A percentile compares a stretch with the other conserved stretches of the same genome.
Conservation (phyloP, 2,329 filamentous ascomycete species). For the Atkinsonella hypoxylon region DNA sequence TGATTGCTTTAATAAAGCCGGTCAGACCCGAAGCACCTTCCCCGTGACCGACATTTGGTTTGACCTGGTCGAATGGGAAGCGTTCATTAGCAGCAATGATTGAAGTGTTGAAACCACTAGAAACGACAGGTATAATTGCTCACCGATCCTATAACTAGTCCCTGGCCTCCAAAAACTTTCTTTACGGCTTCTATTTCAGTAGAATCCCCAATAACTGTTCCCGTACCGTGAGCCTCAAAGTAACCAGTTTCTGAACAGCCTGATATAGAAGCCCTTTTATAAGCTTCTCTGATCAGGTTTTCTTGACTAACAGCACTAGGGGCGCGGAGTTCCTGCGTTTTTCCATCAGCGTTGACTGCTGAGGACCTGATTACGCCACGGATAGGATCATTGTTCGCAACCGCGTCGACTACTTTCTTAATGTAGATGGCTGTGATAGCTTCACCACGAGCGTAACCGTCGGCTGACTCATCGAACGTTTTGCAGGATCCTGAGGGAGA, state of each 20-base stretch:
- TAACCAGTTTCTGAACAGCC: slow-evolving; percentile 17
- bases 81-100: too few relatives aligned
- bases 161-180: slow-evolving; percentile 15
- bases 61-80: slow-evolving; percentile 13
- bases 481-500: slow-evolving; percentile 38
- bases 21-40: slow-evolving; percentile 32
- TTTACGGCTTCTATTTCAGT: slow-evolving; percentile 23
- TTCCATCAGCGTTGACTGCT: slow-evolving; percentile 47
- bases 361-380: slow-evolving; percentile 61
- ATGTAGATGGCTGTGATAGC: slow-evolving; percentile 62
- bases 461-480: slow-evolving; percentile 68
- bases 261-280: slow-evolving; percentile 16
- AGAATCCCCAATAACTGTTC: slow-evolving; percentile 25
- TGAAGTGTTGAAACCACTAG: too few relatives aligned
- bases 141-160: slow-evolving; percentile 16
- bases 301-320: slow-evolving; percentile 25
- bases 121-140: too few relatives aligned
- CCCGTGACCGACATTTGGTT: slow-evolving; percentile 30
- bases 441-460: slow-evolving; percentile 74
- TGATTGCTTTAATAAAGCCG: slow-evolving; percentile 29
- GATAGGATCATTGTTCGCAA: slow-evolving; percentile 63
- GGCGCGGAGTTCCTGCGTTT: slow-evolving; percentile 25
- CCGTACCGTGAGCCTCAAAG: slow-evolving; percentile 29
- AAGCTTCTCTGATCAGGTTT: slow-evolving; percentile 19
- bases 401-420: slow-evolving; percentile 67